A percentile compares a stretch with the other conserved stretches of the same genome.
Conservation (phyloP, 192 early-diverging fungal species). For the Linnemannia exigua region DNA sequence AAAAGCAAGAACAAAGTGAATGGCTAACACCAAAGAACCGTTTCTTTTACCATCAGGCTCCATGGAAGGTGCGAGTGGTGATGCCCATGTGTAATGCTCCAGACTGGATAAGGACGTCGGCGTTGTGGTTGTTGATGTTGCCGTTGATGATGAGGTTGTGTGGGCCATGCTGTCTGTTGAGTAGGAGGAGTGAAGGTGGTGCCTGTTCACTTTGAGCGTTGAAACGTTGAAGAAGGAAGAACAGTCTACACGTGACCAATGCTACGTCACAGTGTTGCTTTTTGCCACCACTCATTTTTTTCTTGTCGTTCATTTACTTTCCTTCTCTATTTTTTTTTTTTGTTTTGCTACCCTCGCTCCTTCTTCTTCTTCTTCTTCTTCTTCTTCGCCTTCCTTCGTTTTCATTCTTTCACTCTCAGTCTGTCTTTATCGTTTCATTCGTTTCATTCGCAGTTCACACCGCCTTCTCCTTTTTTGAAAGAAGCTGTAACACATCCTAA, state of each 20-base stretch:
- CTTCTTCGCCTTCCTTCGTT: neutral
- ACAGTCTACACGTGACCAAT: neutral
- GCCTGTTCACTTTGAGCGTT: neutral
- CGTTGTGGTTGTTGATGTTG: conserved; percentile 11
- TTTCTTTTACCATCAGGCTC: conserved; percentile 46
- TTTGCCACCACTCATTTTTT: conserved; percentile 14
- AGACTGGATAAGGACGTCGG: conserved; percentile 45
- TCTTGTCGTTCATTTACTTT: neutral
- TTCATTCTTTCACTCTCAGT: conserved; percentile 9
- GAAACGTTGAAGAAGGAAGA: neutral
- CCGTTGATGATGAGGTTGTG: neutral
- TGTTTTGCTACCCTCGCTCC: neutral
- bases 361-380: neutral
- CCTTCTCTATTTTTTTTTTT: neutral
- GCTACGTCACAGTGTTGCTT: neutral
- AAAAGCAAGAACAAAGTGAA: neutral
- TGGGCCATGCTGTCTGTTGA: neutral
- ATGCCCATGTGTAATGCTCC: conserved; percentile 46
- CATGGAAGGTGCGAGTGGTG: conserved; percentile 41
- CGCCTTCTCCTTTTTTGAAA: neutral
- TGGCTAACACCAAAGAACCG: neutral
- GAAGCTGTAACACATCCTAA: neutral
- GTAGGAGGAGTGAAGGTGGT: too few relatives aligned
- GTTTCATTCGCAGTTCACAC: too few relatives aligned
- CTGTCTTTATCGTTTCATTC: too few relatives aligned